Conservation (phyloP, 208 protist genomes). For the Entamoeba moshkovskii region DNA sequence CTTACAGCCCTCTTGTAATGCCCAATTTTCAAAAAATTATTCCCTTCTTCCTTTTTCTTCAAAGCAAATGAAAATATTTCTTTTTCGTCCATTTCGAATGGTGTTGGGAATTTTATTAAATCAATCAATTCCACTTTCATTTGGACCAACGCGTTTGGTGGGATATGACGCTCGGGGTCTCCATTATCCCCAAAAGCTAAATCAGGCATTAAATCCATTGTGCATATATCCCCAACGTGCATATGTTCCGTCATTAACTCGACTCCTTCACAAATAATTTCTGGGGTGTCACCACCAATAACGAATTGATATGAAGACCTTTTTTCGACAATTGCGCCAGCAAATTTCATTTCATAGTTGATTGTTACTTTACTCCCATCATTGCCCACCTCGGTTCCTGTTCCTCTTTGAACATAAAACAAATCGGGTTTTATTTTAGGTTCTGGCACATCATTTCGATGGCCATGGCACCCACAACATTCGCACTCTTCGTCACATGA, state of each 20-base stretch:
- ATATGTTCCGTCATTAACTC: background rate
- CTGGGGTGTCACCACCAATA: background rate
- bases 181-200: background rate
- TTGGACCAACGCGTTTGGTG: background rate
- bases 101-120: background rate
- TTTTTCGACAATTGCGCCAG: background rate
- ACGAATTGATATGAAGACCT: background rate
- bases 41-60: constrained; percentile 1
- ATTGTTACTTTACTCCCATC: background rate
- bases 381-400: background rate
- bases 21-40: background rate
- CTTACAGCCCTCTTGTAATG: background rate
- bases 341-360: background rate
- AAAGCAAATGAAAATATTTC: background rate
- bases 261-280: background rate
- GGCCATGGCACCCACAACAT: background rate
- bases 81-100: background rate
- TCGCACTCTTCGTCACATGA: background rate
- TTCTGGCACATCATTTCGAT: background rate
- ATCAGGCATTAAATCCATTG: background rate
- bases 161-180: background rate
- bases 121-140: background rate
- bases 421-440: background rate
- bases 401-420: background rate
- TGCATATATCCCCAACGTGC: background rate